A percentile compares a stretch with the other conserved stretches of the same genome.
Evolutionary conservation across 108 stramenopile species (phyloP).

Genomic region (Aurantiochytrium sp.): DNA sequence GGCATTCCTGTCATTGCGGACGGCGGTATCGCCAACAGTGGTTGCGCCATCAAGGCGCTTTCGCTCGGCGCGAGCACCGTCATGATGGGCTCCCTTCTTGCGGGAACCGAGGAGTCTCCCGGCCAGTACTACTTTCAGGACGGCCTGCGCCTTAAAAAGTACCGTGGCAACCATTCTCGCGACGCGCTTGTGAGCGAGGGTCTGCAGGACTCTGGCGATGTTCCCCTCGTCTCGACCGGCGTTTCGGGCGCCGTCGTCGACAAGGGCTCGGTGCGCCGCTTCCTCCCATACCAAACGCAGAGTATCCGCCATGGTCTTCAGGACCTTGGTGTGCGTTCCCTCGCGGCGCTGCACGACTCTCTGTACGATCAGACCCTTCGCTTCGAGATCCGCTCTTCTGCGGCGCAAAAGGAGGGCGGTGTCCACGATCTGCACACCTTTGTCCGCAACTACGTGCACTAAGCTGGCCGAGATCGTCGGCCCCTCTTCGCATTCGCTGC

Average conservation of each 20-base stretch:
- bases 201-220: conserved; percentile 78
- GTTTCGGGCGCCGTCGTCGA: conserved; percentile 97
- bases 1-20: conserved; percentile 96
- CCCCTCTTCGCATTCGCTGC: too few species aligned
- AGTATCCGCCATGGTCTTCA: conserved; percentile 97
- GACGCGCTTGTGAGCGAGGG: conserved; percentile 94
- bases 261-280: conserved; percentile 88
- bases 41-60: conserved; percentile 97
- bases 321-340: conserved; percentile 73
- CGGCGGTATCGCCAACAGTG: conserved; percentile 94
- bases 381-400: conserved; percentile 95
- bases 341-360: conserved; percentile 30
- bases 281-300: conserved; percentile 93
- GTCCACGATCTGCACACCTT: conserved; percentile 96
- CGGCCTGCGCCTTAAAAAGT: conserved; percentile 96
- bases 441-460: conserved; percentile 38
- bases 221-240: conserved; percentile 96
- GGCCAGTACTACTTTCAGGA: conserved; percentile 99
- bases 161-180: conserved; percentile 97
- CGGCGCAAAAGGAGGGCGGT: conserved; percentile 97
- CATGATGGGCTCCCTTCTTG: conserved; percentile 99
- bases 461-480: not conserved
- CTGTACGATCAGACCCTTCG: conserved; percentile 22
- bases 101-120: conserved; percentile 99
- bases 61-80: conserved; percentile 89